Conservation (phyloP, 768 basidiomycete genomes). For the Galerina marginata region DNA sequence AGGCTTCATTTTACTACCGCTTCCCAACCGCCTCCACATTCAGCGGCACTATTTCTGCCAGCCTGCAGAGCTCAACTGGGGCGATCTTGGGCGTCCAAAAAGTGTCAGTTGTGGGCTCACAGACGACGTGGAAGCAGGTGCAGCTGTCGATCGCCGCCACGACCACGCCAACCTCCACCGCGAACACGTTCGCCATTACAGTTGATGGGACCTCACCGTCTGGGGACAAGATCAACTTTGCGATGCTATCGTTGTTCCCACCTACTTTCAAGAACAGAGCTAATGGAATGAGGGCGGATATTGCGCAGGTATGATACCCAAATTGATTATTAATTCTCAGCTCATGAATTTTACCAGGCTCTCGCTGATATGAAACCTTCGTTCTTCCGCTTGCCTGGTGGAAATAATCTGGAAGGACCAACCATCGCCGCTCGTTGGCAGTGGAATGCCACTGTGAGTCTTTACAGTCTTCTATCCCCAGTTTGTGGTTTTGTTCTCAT, state of each 20-base stretch:
- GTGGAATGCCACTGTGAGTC: conserved; percentile 64
- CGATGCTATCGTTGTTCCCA: conserved; percentile 69
- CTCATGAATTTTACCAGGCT: conserved; percentile 36
- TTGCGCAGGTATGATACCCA: conserved; percentile 50
- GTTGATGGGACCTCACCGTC: conserved; percentile 48
- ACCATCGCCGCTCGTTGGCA: conserved; percentile 60
- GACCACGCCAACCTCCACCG: conserved; percentile 42
- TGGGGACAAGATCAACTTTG: conserved; percentile 57
- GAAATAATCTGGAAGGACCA: conserved; percentile 72
- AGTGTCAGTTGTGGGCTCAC: conserved; percentile 45
- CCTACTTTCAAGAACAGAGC: conserved; percentile 65
- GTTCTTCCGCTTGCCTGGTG: conserved; percentile 73
- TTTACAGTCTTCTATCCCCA: neutral
- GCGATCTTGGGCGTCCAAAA: conserved; percentile 45
- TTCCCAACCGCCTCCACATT: conserved; percentile 53
- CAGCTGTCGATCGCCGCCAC: conserved; percentile 46
- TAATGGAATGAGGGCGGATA: conserved; percentile 68
- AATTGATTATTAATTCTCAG: neutral
- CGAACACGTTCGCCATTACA: conserved; percentile 60
- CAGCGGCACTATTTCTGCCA: conserved; percentile 44
- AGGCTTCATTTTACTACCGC: conserved; percentile 63
- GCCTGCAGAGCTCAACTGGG: conserved; percentile 52
- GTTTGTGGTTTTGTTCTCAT: neutral
- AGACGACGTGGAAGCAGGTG: conserved; percentile 57
- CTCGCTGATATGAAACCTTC: conserved; percentile 60